Percentiles rank a stretch among this genome's conserved stretches.
Conservation (phyloP, 2,329 filamentous ascomycete species). For the Diaporthe citrichinensis region DNA sequence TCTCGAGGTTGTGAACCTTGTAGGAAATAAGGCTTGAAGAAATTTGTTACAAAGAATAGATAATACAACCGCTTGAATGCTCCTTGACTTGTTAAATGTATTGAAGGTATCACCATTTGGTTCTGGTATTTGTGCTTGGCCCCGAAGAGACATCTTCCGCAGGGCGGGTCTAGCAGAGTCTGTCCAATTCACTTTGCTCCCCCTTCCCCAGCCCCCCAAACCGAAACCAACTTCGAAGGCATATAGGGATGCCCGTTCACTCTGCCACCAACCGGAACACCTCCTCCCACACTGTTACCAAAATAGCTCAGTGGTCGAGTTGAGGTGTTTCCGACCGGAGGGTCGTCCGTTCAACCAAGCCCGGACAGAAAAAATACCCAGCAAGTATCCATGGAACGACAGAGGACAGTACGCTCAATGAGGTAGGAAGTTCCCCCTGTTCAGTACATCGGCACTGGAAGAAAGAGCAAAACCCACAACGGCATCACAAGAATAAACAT, state of each 20-base stretch:
- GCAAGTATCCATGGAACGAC: not conserved
- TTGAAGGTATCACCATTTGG: not conserved
- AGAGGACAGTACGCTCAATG: slow-evolving; percentile 7
- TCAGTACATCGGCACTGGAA: not conserved
- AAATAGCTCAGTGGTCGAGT: not conserved
- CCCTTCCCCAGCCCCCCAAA: not conserved
- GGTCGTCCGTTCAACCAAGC: slow-evolving; percentile 6
- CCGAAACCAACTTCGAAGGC: not conserved
- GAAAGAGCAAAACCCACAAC: not conserved
- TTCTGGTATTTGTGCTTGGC: not conserved
- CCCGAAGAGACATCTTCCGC: not conserved
- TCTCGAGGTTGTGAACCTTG: not conserved
- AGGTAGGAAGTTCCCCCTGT: not conserved
- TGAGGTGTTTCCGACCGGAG: not conserved
- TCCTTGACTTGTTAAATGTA: not conserved
- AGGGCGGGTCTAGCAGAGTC: not conserved
- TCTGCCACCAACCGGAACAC: not conserved
- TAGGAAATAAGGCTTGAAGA: not conserved
- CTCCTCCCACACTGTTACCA: not conserved
- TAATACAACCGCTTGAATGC: not conserved
- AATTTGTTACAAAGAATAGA: not conserved
- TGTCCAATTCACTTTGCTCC: not conserved
- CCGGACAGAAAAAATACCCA: not conserved
- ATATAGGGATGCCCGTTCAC: not conserved
- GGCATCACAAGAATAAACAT: not conserved